These are phyloP conservation scores for Hyaloscypha bicolor DNA, from an alignment of 495 filamentous ascomycete genomes.

Conservation along the genomic window DNA sequence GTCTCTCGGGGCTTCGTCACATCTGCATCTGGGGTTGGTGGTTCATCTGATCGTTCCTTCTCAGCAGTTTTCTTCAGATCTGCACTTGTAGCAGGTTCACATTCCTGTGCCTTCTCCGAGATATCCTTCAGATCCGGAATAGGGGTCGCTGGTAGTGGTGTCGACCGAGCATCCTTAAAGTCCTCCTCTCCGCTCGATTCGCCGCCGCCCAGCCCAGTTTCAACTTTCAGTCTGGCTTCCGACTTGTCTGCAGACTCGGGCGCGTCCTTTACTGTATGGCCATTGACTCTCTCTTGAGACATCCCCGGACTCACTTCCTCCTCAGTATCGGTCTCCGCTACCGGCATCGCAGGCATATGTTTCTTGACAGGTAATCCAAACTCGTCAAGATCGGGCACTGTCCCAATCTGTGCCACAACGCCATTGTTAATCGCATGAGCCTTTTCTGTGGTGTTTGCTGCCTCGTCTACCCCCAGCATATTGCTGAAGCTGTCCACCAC, in stretches of 20 bases:
- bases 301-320: slow-evolving; percentile 18
- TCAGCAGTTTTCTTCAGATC: slow-evolving; percentile 21
- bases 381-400: slow-evolving; percentile 52
- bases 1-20: slow-evolving; percentile 14
- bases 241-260: neutral
- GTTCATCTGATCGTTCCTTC: slow-evolving; percentile 12
- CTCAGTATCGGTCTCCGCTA: slow-evolving; percentile 15
- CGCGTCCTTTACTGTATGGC: slow-evolving; percentile 14
- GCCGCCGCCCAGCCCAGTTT: neutral
- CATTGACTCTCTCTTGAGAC: slow-evolving; percentile 20
- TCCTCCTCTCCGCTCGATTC: slow-evolving; percentile 37
- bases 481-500: slow-evolving; percentile 18
- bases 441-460: slow-evolving; percentile 20
- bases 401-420: slow-evolving; percentile 13
- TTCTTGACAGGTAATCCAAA: slow-evolving; percentile 57
- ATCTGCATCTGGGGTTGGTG: slow-evolving; percentile 19
- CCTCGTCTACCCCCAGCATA: slow-evolving; percentile 28
- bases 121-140: slow-evolving; percentile 10
- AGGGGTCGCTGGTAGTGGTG: slow-evolving; percentile 27
- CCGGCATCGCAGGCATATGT: slow-evolving; percentile 26
- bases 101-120: slow-evolving; percentile 10
- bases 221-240: neutral
- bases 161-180: slow-evolving; percentile 45
- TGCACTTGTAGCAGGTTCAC: neutral
- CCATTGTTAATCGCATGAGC: slow-evolving; percentile 12